Base-by-base conservation (phyloP, 2,329 filamentous ascomycete species). In the Arthrocladium fulminans region DNA sequence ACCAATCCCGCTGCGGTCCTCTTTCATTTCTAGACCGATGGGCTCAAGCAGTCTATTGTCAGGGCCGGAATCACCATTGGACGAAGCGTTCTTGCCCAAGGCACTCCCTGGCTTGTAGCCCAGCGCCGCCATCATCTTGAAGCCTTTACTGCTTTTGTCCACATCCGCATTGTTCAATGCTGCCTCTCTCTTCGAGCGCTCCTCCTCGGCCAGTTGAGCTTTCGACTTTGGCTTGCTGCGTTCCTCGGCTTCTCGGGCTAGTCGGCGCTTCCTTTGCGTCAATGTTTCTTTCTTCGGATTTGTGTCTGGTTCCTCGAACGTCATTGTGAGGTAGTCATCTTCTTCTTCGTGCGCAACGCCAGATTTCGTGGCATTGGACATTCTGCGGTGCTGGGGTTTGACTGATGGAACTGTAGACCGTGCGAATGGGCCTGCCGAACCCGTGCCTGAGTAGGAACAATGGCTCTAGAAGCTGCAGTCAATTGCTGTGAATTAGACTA, bases 321-420 rank as follows among this genome's bases (percentile, higher is more conserved):
- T 75, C 90, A 98, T 97, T 59, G 83, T 88, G 85, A 98, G 94
- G 73, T 98, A 97, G 67, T 98, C 92, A 55, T 96, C 88, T 54
- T 88, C 86, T 17, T 88, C 86, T 5, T 87, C 85, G 2, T 74
- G 8, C 22, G 25, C 27, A 7, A n/a, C 22, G 10, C 10, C 13
- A n/a, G 24, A 13, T 17, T 27, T 43, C 15, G 40, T 9, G 22
- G 3, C 12, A 13, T 3, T 23, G 23, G 24, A 15, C 41, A 30
- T 30, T 30, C 20, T 44, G 37, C 29, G 8, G 29, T 32, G 29
- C 9, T 32, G 9, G n/a, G n/a, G n/a, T n/a, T n/a, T n/a, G n/a
- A n/a, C n/a, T n/a, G n/a, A n/a, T n/a, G n/a, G n/a, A n/a, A n/a
- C n/a, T n/a, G n/a, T n/a, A n/a, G n/a, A n/a, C n/a, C n/a, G n/a